A percentile compares a stretch with the other conserved stretches of the same genome.
Conservation (phyloP, 805 yeast species). For the Scheffersomyces lignosus region DNA sequence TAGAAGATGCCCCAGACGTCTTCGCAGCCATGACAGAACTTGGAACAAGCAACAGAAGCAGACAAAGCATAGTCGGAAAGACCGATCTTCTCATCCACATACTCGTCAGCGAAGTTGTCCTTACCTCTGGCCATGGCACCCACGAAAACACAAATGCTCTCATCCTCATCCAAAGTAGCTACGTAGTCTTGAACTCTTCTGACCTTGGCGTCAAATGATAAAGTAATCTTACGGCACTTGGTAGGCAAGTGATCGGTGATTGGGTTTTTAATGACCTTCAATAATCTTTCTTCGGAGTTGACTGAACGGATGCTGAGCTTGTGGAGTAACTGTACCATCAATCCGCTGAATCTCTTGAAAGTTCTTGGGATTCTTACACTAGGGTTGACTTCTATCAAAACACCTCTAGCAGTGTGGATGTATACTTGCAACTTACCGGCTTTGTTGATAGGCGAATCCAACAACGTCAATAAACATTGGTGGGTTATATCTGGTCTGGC, state of each 20-base stretch:
- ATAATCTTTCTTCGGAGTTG: conserved; percentile 89
- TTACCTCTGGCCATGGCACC: conserved; percentile 99
- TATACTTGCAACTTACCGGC: conserved; percentile 97
- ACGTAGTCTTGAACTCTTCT: conserved; percentile 88
- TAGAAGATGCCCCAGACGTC: conserved; percentile 88
- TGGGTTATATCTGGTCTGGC: conserved; percentile 99
- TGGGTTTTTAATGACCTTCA: conserved; percentile 95
- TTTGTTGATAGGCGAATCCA: conserved; percentile 97
- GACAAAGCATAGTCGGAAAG: conserved; percentile 93
- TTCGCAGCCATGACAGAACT: conserved; percentile 98
- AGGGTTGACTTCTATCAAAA: conserved; percentile 93
- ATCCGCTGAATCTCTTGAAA: conserved; percentile 94
- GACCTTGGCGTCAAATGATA: conserved; percentile 89
- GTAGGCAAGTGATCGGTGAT: conserved; percentile 96
- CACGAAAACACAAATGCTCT: conserved; percentile 95
- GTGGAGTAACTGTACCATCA: conserved; percentile 95
- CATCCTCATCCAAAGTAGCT: conserved; percentile 74
- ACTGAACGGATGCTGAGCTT: conserved; percentile 91
- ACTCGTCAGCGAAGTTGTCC: conserved; percentile 96
- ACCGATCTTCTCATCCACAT: conserved; percentile 93
- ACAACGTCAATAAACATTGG: conserved; percentile 88
- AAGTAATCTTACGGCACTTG: conserved; percentile 89
- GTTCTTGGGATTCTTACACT: conserved; percentile 97
- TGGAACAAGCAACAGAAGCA: conserved; percentile 97
- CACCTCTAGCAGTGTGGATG: conserved; percentile 93